Evolutionary conservation across 1,284 basidiomycete species (phyloP).

Genomic region (Vanrija humicola): DNA sequence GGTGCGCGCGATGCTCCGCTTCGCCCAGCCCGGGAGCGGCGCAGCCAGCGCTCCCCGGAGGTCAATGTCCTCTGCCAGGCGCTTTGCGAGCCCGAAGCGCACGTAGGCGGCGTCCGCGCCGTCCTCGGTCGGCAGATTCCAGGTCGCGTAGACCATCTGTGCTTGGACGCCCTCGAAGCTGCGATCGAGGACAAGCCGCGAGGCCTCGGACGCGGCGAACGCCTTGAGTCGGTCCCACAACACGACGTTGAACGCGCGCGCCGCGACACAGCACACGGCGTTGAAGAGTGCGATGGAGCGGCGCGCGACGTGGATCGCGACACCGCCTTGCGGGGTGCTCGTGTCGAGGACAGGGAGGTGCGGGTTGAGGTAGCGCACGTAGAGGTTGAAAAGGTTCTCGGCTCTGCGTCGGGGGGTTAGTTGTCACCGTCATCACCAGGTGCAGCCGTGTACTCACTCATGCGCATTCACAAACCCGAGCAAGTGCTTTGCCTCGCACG

Average conservation of each 20-base stretch:
- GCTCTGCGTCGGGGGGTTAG: constrained; percentile 17
- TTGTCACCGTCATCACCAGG: no score
- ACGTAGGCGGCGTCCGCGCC: constrained; percentile 38
- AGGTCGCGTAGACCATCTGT: constrained; percentile 31
- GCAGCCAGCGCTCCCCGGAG: constrained; percentile 24
- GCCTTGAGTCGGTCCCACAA: constrained; percentile 33
- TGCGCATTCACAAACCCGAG: constrained; percentile 25
- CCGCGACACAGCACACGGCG: constrained; percentile 32
- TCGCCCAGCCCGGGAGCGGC: constrained; percentile 25
- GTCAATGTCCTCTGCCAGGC: constrained; percentile 36
- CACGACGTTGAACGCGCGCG: constrained; percentile 26
- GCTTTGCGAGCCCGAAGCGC: constrained; percentile 25
- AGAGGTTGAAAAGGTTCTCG: constrained; percentile 30
- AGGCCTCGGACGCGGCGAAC: constrained; percentile 15
- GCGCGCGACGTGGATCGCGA: constrained; percentile 21
- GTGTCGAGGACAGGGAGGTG: constrained; percentile 31
- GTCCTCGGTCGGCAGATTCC: constrained; percentile 32
- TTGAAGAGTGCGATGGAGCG: constrained; percentile 28
- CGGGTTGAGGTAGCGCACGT: constrained; percentile 29
- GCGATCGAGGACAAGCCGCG: no score
- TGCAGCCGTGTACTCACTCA: constrained; percentile 18
- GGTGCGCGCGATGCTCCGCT: constrained; percentile 23
- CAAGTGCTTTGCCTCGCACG: constrained; percentile 30
- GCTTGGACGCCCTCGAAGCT: constrained; percentile 22
- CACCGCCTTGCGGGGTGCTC: constrained; percentile 17